Conservation (phyloP, 1,284 basidiomycete genomes). For the Melampsora americana region DNA sequence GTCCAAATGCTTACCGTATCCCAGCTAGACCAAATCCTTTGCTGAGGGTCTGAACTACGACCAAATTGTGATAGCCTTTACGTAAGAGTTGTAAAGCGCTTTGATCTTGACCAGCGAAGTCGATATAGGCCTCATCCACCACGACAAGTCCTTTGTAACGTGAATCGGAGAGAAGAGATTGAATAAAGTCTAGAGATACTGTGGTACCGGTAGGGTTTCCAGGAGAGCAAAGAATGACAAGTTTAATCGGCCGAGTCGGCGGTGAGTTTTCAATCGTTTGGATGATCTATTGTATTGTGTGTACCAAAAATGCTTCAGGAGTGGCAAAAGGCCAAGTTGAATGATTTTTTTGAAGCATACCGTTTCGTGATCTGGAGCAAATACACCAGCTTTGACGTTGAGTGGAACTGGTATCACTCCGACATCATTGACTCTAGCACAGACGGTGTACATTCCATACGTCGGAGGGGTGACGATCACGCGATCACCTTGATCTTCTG, state of each 20-base stretch:
- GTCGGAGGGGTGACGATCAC: constrained; percentile 87
- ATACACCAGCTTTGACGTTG: constrained; percentile 69
- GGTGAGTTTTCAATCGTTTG: constrained; percentile 64
- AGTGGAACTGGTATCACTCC: constrained; percentile 76
- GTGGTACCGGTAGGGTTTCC: constrained; percentile 94
- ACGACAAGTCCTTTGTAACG: constrained; percentile 85
- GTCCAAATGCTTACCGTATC: constrained; percentile 66
- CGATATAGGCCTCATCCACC: constrained; percentile 97
- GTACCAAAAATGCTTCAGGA: background rate
- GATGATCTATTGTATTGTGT: constrained; percentile 63
- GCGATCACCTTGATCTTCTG: constrained; percentile 60
- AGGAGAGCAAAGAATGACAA: constrained; percentile 92
- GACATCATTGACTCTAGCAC: constrained; percentile 91
- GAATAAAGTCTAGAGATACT: constrained; percentile 70
- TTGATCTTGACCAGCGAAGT: constrained; percentile 69
- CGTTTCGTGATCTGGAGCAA: constrained; percentile 71
- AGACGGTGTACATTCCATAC: constrained; percentile 96
- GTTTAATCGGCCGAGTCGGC: constrained; percentile 63
- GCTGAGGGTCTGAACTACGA: constrained; percentile 91
- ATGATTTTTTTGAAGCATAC: constrained; percentile 58
- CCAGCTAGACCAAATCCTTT: constrained; percentile 95
- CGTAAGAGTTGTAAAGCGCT: constrained; percentile 67
- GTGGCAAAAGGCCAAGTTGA: background rate
- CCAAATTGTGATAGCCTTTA: constrained; percentile 78
- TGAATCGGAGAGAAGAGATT: constrained; percentile 72